phyloP scores from a whole-genome alignment of 2,329 filamentous ascomycete genomes.

The Seiridium cupressi region DNA sequence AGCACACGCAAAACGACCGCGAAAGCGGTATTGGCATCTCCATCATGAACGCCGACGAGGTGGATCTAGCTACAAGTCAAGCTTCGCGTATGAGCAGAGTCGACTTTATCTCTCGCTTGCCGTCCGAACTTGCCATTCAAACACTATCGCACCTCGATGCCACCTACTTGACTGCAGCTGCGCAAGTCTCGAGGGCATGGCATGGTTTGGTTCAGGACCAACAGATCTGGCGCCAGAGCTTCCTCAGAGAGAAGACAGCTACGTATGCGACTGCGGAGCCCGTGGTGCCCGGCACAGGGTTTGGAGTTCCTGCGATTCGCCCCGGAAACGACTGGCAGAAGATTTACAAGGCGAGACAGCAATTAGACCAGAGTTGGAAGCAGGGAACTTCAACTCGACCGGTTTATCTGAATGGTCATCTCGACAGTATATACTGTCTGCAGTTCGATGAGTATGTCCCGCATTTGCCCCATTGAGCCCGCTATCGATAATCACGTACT shows the following conservation, averaged over 20 bases:
- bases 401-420: constrained; percentile 89
- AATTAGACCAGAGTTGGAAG: constrained; percentile 78
- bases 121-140: constrained; percentile 58
- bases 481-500: constrained; percentile 22
- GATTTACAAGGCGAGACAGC: constrained; percentile 75
- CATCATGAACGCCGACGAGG: constrained; percentile 40
- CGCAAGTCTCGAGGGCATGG: constrained; percentile 53
- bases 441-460: constrained; percentile 87
- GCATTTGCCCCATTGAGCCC: background rate
- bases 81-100: constrained; percentile 40
- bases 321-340: constrained; percentile 79
- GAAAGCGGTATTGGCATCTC: constrained; percentile 66
- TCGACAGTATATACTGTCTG: constrained; percentile 94
- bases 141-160: constrained; percentile 57
- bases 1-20: constrained; percentile 52
- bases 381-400: constrained; percentile 69
- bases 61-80: constrained; percentile 29
- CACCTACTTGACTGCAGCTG: constrained; percentile 45
- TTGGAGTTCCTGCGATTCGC: constrained; percentile 53
- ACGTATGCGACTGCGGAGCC: constrained; percentile 58
- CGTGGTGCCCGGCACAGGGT: constrained; percentile 51
- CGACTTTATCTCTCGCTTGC: constrained; percentile 57
- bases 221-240: constrained; percentile 64
- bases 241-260: constrained; percentile 57
- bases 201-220: constrained; percentile 44